Conservation (phyloP, 306 rosid genomes). For the Fragaria iinumae region DNA sequence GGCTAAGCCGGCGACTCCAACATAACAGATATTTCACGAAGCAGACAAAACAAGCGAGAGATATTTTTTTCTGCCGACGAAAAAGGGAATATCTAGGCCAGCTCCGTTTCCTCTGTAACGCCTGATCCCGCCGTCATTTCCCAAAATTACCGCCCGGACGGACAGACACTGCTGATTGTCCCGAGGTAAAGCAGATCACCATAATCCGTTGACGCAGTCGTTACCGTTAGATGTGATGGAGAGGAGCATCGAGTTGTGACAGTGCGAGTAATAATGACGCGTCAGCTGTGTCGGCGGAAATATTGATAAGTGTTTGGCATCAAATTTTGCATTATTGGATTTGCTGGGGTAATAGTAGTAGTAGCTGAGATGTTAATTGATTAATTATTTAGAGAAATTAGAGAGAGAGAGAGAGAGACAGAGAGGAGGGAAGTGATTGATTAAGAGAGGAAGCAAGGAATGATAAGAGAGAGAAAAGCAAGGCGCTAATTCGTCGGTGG, state of each 20-base stretch:
- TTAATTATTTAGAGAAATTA: neutral
- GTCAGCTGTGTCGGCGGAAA: constrained; percentile 8
- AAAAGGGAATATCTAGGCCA: neutral
- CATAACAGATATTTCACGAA: neutral
- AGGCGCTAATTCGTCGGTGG: constrained; percentile 12
- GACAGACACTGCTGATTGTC: neutral
- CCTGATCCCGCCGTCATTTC: neutral
- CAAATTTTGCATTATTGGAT: neutral
- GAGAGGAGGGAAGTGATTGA: neutral
- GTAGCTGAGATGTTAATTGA: neutral
- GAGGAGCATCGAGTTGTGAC: neutral
- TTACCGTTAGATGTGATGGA: neutral
- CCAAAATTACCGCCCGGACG: neutral
- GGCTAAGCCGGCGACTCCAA: neutral
- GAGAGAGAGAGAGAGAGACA: neutral
- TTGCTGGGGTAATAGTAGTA: neutral
- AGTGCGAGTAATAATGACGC: neutral
- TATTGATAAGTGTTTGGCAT: neutral
- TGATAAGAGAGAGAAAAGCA: constrained; percentile 20
- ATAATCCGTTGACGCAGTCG: neutral
- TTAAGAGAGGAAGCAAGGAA: constrained; percentile 3
- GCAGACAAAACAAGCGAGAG: neutral
- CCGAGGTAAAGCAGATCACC: neutral
- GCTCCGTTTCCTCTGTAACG: neutral
- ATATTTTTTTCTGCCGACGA: neutral